Evolutionary conservation across 192 early-diverging fungal species (phyloP).

Genomic region (Umbelopsis sp.): DNA sequence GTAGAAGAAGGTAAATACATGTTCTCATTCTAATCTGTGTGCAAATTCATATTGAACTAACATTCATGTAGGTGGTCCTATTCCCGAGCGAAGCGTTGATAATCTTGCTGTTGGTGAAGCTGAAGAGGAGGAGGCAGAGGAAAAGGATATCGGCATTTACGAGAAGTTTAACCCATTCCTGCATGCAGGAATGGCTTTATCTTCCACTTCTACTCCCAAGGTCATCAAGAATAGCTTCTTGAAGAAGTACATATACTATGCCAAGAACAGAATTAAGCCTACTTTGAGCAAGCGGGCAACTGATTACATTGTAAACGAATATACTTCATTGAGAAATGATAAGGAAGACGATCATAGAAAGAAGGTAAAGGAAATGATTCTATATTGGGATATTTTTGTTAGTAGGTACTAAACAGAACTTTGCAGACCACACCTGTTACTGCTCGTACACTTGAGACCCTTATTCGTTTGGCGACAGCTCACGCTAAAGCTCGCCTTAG

Average conservation of each 20-base stretch:
- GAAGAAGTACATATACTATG: constrained; percentile 95
- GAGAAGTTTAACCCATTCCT: constrained; percentile 86
- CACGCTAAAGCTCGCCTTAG: constrained; percentile 94
- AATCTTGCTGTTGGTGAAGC: constrained; percentile 50
- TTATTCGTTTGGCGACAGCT: constrained; percentile 95
- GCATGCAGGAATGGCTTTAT: constrained; percentile 65
- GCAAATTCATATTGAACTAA: neutral
- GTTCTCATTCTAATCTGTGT: neutral
- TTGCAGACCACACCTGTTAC: constrained; percentile 90
- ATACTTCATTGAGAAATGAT: constrained; percentile 82
- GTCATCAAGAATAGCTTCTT: constrained; percentile 85
- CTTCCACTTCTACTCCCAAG: constrained; percentile 41
- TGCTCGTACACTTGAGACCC: constrained; percentile 96
- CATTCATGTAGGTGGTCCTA: constrained; percentile 44
- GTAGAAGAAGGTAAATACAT: constrained; percentile 72
- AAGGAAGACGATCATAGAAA: constrained; percentile 69
- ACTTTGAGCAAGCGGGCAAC: constrained; percentile 80
- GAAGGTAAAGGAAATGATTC: constrained; percentile 48
- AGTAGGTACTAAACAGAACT: constrained; percentile 8
- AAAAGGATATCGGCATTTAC: constrained; percentile 70
- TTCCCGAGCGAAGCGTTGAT: constrained; percentile 45
- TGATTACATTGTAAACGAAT: constrained; percentile 80
- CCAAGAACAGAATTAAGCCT: constrained; percentile 84
- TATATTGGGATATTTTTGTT: neutral
- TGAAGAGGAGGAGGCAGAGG: constrained; percentile 49